Conservation (phyloP, 108 stramenopile genomes). For the Cylindrotheca fusiformis region DNA sequence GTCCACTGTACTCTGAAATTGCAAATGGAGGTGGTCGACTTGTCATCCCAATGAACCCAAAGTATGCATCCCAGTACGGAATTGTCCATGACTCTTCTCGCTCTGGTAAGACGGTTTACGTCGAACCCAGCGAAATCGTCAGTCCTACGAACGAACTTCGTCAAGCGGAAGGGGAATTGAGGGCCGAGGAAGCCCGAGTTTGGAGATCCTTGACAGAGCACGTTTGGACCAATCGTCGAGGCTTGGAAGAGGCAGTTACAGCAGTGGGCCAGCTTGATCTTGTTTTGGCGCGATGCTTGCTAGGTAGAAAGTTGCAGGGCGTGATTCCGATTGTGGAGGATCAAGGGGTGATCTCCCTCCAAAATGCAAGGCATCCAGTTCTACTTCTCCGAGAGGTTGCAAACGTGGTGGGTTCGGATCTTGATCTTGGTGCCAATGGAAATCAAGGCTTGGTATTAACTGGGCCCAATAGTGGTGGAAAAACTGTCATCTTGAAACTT, state of each 20-base stretch:
- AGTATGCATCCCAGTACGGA: constrained; percentile 57
- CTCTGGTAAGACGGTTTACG: constrained; percentile 90
- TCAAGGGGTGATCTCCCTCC: constrained; percentile 75
- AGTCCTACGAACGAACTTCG: constrained; percentile 89
- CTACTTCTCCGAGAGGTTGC: constrained; percentile 66
- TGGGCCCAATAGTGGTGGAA: constrained; percentile 93
- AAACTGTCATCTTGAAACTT: constrained; percentile 91
- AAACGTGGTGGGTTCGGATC: constrained; percentile 84
- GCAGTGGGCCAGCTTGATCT: constrained; percentile 80
- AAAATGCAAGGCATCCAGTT: constrained; percentile 88
- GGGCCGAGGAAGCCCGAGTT: constrained; percentile 75
- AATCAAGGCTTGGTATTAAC: constrained; percentile 87
- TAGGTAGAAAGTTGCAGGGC: constrained; percentile 67
- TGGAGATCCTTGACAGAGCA: constrained; percentile 65
- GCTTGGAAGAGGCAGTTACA: constrained; percentile 45
- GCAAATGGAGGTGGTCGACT: constrained; percentile 51
- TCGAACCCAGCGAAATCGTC: constrained; percentile 87
- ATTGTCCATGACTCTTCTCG: constrained; percentile 88
- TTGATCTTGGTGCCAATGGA: constrained; percentile 68
- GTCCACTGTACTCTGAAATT: constrained; percentile 63
- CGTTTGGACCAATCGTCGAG: constrained; percentile 44
- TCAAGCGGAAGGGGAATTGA: constrained; percentile 63
- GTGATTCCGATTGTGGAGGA: constrained; percentile 77
- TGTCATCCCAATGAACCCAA: constrained; percentile 63
- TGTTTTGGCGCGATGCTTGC: constrained; percentile 58